Conservation (phyloP, 495 filamentous ascomycete genomes). For the Cairneyella variabilis region DNA sequence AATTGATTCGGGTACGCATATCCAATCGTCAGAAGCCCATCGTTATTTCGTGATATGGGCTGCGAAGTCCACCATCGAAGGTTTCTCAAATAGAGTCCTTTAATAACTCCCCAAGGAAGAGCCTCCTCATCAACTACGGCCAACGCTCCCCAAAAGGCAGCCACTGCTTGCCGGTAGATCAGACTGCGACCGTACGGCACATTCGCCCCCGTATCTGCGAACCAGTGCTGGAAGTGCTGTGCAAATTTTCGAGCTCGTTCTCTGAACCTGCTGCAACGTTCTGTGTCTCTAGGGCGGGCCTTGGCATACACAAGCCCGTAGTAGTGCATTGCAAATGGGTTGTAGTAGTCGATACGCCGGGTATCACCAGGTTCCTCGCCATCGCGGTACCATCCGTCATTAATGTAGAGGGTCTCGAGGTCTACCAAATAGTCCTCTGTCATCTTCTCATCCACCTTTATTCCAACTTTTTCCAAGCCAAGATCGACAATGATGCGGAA, state of each 20-base stretch:
- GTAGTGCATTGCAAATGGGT: slow-evolving; percentile 12
- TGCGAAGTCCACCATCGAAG: slow-evolving; percentile 54
- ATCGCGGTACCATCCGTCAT: slow-evolving; percentile 8
- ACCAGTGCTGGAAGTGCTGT: slow-evolving; percentile 10
- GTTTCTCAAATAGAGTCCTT: slow-evolving; percentile 54
- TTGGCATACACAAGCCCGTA: slow-evolving; percentile 4
- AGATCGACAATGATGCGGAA: slow-evolving; percentile 10
- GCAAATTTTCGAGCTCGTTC: slow-evolving; percentile 8
- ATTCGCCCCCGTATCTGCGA: slow-evolving; percentile 32
- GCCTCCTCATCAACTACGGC: slow-evolving; percentile 54
- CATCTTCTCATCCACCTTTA: neutral
- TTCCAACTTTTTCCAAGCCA: slow-evolving; percentile 7
- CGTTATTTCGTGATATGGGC: neutral
- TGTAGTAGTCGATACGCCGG: slow-evolving; percentile 10
- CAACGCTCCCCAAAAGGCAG: slow-evolving; percentile 56
- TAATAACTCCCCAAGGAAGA: slow-evolving; percentile 50
- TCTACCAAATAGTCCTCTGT: slow-evolving; percentile 2
- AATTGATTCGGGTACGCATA: slow-evolving; percentile 16
- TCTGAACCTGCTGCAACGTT: neutral
- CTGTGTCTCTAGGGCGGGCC: neutral
- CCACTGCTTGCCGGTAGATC: slow-evolving; percentile 60
- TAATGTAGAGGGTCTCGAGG: slow-evolving; percentile 2
- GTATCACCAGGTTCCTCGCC: neutral
- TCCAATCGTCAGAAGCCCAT: slow-evolving; percentile 12
- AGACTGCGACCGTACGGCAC: slow-evolving; percentile 58